These are phyloP conservation scores for Exserohilum rostratum DNA, from an alignment of 2,329 filamentous ascomycete genomes.

Conservation along the genomic window DNA sequence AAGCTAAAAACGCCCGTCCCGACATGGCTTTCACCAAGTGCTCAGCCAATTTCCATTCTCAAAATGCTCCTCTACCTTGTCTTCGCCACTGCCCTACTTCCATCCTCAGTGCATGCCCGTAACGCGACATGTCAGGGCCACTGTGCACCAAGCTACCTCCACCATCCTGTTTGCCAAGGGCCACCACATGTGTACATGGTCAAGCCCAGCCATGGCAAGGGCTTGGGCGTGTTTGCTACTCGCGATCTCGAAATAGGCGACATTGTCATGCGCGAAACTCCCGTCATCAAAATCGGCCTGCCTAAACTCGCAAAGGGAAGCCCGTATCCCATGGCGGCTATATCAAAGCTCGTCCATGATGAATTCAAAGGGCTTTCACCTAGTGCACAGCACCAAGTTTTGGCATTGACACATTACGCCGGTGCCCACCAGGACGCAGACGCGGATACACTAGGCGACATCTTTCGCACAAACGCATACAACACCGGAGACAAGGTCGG, in stretches of 20 bases:
- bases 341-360: conserved; percentile 27
- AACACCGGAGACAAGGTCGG: conserved; percentile 39
- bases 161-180: conserved; percentile 29
- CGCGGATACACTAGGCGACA: conserved; percentile 34
- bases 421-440: conserved; percentile 21
- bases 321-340: conserved; percentile 33
- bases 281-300: conserved; percentile 43
- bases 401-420: conserved; percentile 37
- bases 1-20: not conserved
- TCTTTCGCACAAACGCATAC: conserved; percentile 48
- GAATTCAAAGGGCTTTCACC: conserved; percentile 34
- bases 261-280: conserved; percentile 49
- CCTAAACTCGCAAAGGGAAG: conserved; percentile 34
- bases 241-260: conserved; percentile 47
- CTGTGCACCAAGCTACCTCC: conserved; percentile 21
- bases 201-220: conserved; percentile 47
- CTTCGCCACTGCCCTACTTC: not conserved
- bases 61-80: not conserved
- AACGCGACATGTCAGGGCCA: conserved; percentile 16
- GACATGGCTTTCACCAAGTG: not conserved
- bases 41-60: not conserved
- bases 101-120: conserved; percentile 5
- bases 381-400: conserved; percentile 29
- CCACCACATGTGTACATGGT: conserved; percentile 38
- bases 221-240: conserved; percentile 52